Conservation (phyloP, 345 rosid species). For the Aquilaria malaccensis region DNA sequence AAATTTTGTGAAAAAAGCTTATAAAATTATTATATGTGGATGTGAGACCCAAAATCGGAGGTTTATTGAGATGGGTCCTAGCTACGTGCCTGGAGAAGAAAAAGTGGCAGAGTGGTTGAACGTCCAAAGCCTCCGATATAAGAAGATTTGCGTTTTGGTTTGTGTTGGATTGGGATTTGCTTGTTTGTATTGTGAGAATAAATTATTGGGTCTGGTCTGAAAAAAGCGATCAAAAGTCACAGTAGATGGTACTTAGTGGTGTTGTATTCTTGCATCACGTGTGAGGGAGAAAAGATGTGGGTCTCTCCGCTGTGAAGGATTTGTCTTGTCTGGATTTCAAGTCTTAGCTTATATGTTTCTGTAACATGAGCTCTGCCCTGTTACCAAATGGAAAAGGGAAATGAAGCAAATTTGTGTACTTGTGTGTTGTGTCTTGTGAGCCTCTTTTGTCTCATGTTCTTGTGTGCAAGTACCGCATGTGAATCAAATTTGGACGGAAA, state of each 20-base stretch:
- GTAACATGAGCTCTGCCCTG: not conserved
- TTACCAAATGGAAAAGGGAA: not conserved
- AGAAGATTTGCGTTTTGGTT: slow-evolving; percentile 1
- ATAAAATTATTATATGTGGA: not conserved
- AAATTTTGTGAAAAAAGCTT: not conserved
- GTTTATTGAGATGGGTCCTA: slow-evolving; percentile 38
- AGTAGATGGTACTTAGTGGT: not conserved
- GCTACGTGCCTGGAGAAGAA: slow-evolving; percentile 12
- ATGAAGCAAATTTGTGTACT: no score
- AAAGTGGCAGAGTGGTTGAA: slow-evolving; percentile 28
- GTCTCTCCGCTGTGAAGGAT: not conserved
- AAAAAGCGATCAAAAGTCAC: not conserved
- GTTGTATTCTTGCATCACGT: not conserved
- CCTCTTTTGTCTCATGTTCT: no score
- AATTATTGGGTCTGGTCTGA: not conserved
- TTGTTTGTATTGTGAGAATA: slow-evolving; percentile 3
- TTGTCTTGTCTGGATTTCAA: no score
- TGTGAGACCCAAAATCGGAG: slow-evolving; percentile 2
- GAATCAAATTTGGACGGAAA: no score
- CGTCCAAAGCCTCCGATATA: slow-evolving; percentile 29
- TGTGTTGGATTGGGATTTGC: not conserved
- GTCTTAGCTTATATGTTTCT: no score
- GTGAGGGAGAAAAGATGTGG: not conserved
- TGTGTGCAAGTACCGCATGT: no score
- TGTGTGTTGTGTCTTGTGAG: no score